phyloP scores from a whole-genome alignment of 805 yeast genomes.

The Ogataea trehalophila region DNA sequence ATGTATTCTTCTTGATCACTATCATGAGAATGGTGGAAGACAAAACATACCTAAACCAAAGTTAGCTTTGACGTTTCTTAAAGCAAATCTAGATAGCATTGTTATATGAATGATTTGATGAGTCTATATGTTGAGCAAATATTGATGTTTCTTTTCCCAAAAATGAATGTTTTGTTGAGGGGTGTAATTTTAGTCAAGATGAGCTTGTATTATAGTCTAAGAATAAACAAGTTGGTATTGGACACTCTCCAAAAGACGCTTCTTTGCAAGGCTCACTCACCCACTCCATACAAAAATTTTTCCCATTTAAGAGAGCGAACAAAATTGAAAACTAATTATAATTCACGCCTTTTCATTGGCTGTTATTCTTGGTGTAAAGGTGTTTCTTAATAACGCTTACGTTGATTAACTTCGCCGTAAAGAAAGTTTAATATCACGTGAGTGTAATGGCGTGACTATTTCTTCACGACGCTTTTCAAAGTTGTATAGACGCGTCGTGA shows the following conservation, averaged over 20 bases:
- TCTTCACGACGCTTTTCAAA: too few relatives aligned
- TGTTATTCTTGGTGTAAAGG: not conserved
- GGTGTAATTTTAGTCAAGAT: too few relatives aligned
- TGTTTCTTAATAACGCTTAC: too few relatives aligned
- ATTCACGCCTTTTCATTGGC: not conserved
- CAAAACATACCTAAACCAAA: constrained; percentile 25
- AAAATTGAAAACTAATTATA: not conserved
- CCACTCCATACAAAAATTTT: not conserved
- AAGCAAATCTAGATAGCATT: constrained; percentile 30
- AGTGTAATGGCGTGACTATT: too few relatives aligned
- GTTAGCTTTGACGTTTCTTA: constrained; percentile 25
- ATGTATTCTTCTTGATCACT: not conserved
- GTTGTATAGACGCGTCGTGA: too few relatives aligned
- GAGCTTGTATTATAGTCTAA: too few relatives aligned
- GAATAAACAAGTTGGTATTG: too few relatives aligned
- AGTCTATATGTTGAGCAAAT: not conserved
- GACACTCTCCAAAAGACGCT: too few relatives aligned
- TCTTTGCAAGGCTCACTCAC: not conserved
- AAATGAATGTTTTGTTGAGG: too few relatives aligned
- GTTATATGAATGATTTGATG: not conserved
- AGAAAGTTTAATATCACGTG: too few relatives aligned
- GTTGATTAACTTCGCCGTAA: too few relatives aligned
- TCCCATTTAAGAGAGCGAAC: not conserved
- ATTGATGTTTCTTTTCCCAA: not conserved
- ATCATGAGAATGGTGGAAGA: not conserved